These are phyloP conservation scores for Yamadazyma taylorii DNA, from an alignment of 1,139 yeast species.

Conservation along the genomic window DNA sequence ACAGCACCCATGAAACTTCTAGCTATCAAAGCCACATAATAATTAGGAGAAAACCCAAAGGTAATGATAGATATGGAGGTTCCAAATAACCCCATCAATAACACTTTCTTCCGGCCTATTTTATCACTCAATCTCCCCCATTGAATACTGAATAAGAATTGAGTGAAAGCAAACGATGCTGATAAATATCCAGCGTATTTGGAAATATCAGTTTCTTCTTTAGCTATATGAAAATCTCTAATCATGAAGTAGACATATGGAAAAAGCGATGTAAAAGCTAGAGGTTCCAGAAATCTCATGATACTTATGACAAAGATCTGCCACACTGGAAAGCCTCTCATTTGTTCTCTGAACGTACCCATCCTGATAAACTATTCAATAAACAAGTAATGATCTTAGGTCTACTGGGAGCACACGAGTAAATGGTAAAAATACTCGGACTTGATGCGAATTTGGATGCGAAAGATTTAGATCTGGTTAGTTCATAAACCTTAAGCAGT, in stretches of 20 bases:
- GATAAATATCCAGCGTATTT: constrained; percentile 60
- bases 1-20: constrained; percentile 54
- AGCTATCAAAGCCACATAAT: constrained; percentile 51
- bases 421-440: no score
- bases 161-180: constrained; percentile 54
- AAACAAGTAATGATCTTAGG: background rate
- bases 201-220: constrained; percentile 52
- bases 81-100: constrained; percentile 54
- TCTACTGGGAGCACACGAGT: no score
- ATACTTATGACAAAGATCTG: constrained; percentile 48
- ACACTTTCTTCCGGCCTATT: constrained; percentile 57
- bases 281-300: constrained; percentile 59
- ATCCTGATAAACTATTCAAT: constrained; percentile 2
- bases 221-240: constrained; percentile 52
- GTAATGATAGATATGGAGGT: constrained; percentile 46
- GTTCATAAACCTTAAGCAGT: no score
- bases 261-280: constrained; percentile 62
- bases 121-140: constrained; percentile 60
- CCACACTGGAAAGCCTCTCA: constrained; percentile 48
- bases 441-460: no score
- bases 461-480: no score
- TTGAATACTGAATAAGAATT: constrained; percentile 53
- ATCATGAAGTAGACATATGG: constrained; percentile 69
- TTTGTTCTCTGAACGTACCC: constrained; percentile 19
- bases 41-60: constrained; percentile 54